phyloP scores from a whole-genome alignment of 352 stramenopile genomes.

The Pythium folliculosum region DNA sequence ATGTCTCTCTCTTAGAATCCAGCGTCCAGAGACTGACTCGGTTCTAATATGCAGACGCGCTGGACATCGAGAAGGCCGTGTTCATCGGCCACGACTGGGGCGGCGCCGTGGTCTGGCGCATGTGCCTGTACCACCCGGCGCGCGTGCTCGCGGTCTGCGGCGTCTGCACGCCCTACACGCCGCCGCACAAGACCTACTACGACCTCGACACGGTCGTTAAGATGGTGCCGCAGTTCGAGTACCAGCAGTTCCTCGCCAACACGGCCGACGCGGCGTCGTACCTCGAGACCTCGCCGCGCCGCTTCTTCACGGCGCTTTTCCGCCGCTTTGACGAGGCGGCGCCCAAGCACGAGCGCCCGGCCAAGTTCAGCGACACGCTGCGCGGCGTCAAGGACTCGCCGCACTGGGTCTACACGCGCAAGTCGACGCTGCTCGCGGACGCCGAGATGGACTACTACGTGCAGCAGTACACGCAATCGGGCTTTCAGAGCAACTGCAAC shows the following conservation, averaged over 20 bases:
- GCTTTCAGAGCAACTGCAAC: constrained; percentile 61
- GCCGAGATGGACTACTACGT: constrained; percentile 68
- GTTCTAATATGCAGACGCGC: constrained; percentile 37
- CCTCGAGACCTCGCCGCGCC: constrained; percentile 42
- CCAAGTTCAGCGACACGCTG: constrained; percentile 33
- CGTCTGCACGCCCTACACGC: constrained; percentile 74
- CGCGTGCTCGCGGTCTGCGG: constrained; percentile 55
- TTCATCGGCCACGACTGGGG: constrained; percentile 81
- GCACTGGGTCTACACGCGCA: constrained; percentile 39
- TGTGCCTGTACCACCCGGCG: constrained; percentile 67
- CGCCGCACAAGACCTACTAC: constrained; percentile 40
- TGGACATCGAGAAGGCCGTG: constrained; percentile 66
- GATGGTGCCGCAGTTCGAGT: constrained; percentile 56
- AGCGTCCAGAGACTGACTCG: too few species aligned
- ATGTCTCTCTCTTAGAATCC: too few species aligned
- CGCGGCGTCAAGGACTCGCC: constrained; percentile 34
- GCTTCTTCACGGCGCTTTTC: constrained; percentile 56
- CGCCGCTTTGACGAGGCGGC: constrained; percentile 45
- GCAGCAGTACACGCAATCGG: constrained; percentile 46
- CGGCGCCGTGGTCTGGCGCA: constrained; percentile 62
- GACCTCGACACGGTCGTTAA: constrained; percentile 47
- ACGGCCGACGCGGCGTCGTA: constrained; percentile 40
- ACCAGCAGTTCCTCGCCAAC: constrained; percentile 61
- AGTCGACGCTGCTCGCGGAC: constrained; percentile 49
- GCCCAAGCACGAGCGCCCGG: constrained; percentile 19